phyloP scores from a whole-genome alignment of 208 protist genomes.

The Trypanosoma congolense region DNA sequence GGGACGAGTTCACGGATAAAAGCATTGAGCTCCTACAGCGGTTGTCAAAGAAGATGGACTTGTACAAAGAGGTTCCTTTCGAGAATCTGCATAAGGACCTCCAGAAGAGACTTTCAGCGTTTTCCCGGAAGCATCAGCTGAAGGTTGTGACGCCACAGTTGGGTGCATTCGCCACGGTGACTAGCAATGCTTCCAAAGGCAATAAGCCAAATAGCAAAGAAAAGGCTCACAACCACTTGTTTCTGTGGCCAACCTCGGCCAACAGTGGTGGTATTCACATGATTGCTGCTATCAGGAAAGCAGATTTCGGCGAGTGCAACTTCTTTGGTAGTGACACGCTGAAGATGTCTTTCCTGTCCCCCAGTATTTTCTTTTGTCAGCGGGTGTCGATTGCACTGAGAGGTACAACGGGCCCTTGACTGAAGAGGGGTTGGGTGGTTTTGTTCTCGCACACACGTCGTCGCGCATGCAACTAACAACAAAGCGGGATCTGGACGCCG shows the following conservation, averaged over 20 bases:
- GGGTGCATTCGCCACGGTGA: slow-evolving; percentile 8
- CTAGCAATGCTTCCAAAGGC: not conserved
- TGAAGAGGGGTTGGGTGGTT: slow-evolving; percentile 2
- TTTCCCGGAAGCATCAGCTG: not conserved
- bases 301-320: slow-evolving; percentile 8
- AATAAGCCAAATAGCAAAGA: no score
- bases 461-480: slow-evolving; percentile 14
- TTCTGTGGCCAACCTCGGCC: slow-evolving; percentile 1
- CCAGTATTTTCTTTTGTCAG: slow-evolving; percentile 19
- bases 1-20: slow-evolving; percentile 30
- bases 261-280: slow-evolving; percentile 13
- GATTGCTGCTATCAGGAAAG: slow-evolving; percentile 23
- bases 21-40: slow-evolving; percentile 22
- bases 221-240: not conserved
- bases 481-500: not conserved
- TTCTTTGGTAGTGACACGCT: slow-evolving; percentile 2
- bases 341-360: slow-evolving; percentile 9
- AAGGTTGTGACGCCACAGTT: slow-evolving; percentile 1
- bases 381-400: not conserved
- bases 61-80: not conserved
- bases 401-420: not conserved
- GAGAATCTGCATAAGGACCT: not conserved
- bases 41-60: slow-evolving; percentile 5
- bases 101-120: not conserved
- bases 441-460: slow-evolving; percentile 10